Evolutionary conservation across 2,329 filamentous ascomycete species (phyloP).

Genomic region (Penicillium rolfsii): DNA sequence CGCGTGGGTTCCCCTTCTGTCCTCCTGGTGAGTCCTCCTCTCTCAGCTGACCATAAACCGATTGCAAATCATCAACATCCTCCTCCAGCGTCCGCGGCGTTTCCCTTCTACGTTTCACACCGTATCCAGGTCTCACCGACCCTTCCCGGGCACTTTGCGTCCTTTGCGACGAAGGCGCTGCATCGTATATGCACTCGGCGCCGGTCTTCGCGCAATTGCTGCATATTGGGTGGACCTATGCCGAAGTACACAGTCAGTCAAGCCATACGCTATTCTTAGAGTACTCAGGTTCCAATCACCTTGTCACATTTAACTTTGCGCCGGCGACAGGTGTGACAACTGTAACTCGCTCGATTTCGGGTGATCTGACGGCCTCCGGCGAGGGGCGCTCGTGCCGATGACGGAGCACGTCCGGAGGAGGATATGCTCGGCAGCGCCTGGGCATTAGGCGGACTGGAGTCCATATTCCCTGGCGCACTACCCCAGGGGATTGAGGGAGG

Average conservation of each 20-base stretch:
- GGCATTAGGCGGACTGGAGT: slow-evolving; percentile 14
- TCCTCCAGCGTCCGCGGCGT: slow-evolving; percentile 34
- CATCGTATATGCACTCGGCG: slow-evolving; percentile 49
- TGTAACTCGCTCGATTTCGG: slow-evolving; percentile 52
- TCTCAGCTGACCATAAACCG: slow-evolving; percentile 36
- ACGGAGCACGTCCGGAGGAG: slow-evolving; percentile 7
- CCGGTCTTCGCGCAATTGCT: slow-evolving; percentile 51
- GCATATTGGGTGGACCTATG: slow-evolving; percentile 49
- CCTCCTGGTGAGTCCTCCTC: slow-evolving; percentile 30
- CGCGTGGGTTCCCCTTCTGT: slow-evolving; percentile 37
- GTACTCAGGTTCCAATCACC: slow-evolving; percentile 20
- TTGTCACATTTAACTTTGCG: slow-evolving; percentile 55
- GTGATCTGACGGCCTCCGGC: slow-evolving; percentile 49
- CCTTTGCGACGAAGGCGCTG: slow-evolving; percentile 34
- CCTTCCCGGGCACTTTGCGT: slow-evolving; percentile 20
- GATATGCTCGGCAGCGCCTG: slow-evolving; percentile 13
- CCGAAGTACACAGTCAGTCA: not conserved
- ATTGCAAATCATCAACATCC: slow-evolving; percentile 39
- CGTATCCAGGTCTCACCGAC: slow-evolving; percentile 29
- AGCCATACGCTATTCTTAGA: not conserved
- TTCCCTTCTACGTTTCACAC: slow-evolving; percentile 43
- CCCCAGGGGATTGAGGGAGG: not conserved
- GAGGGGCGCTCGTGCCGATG: slow-evolving; percentile 25
- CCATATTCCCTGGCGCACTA: slow-evolving; percentile 19
- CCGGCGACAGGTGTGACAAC: slow-evolving; percentile 51